Percentiles rank a stretch among this genome's conserved stretches.
Conservation (phyloP, 2,329 filamentous ascomycete species). For the Penicillium sp. region DNA sequence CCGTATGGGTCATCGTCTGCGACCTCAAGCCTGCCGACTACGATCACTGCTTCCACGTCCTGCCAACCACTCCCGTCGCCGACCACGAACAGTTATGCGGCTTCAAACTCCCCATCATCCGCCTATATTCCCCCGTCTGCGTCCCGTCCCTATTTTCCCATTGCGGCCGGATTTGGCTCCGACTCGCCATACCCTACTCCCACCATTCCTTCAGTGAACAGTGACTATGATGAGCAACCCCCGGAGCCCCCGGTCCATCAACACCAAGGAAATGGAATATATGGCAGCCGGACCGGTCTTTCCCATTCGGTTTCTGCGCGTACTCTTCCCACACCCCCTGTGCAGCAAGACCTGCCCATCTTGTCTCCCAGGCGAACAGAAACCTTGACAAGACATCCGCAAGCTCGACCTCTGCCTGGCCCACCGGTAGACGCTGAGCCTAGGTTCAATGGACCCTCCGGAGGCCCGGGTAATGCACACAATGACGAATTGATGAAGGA, state of each 20-base stretch:
- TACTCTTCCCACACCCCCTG: constrained; percentile 51
- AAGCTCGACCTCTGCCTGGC: constrained; percentile 61
- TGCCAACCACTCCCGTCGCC: constrained; percentile 32
- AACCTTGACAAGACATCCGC: constrained; percentile 59
- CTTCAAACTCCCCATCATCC: constrained; percentile 26
- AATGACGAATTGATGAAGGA: constrained; percentile 62
- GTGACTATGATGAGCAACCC: constrained; percentile 34
- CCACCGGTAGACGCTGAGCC: constrained; percentile 53
- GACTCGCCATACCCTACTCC: constrained; percentile 28
- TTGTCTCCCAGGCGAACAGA: constrained; percentile 55
- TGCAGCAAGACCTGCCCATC: constrained; percentile 53
- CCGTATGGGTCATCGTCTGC: constrained; percentile 32
- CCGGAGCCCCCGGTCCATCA: constrained; percentile 39
- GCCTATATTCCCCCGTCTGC: constrained; percentile 20
- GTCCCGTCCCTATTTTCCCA: constrained; percentile 27
- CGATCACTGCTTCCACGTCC: constrained; percentile 28
- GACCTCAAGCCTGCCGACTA: constrained; percentile 27
- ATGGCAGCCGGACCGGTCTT: constrained; percentile 30
- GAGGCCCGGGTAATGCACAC: neutral
- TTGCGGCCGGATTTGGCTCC: constrained; percentile 27
- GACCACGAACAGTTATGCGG: constrained; percentile 24
- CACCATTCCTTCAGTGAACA: constrained; percentile 21
- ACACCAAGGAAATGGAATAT: constrained; percentile 27
- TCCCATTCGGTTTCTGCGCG: constrained; percentile 38
- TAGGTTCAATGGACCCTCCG: constrained; percentile 22